phyloP scores from a whole-genome alignment of 2,329 filamentous ascomycete species.

The Sphaerulina vaccinii region DNA sequence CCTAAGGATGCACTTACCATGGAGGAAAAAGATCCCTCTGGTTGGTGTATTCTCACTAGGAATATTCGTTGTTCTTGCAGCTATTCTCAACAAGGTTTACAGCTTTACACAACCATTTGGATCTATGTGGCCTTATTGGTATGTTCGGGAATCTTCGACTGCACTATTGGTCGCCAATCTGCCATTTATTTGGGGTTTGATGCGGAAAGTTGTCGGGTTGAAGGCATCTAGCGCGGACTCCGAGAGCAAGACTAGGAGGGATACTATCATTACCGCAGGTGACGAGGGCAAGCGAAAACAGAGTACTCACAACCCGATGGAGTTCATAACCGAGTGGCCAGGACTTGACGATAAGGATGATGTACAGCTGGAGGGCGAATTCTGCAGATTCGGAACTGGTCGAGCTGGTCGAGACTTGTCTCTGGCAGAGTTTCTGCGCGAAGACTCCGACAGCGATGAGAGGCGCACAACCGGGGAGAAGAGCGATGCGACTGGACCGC shows the following conservation, averaged over 20 bases:
- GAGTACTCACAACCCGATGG: slow-evolving; percentile 11
- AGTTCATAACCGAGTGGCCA: slow-evolving; percentile 12
- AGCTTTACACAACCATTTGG: slow-evolving; percentile 59
- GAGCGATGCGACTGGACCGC: background rate
- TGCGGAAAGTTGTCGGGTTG: slow-evolving; percentile 44
- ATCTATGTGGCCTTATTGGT: slow-evolving; percentile 59
- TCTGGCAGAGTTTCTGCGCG: slow-evolving; percentile 3
- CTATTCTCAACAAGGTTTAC: slow-evolving; percentile 62
- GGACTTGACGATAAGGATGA: slow-evolving; percentile 3
- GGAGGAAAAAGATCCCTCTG: slow-evolving; percentile 53
- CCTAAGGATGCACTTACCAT: slow-evolving; percentile 44
- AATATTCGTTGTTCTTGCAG: slow-evolving; percentile 56
- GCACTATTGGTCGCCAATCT: slow-evolving; percentile 62
- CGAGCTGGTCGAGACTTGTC: slow-evolving; percentile 6
- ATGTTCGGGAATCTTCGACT: slow-evolving; percentile 59
- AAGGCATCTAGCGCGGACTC: slow-evolving; percentile 9
- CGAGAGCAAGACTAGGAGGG: background rate
- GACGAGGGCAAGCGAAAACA: slow-evolving; percentile 8
- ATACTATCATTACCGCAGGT: background rate
- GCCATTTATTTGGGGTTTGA: slow-evolving; percentile 59
- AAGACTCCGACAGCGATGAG: background rate
- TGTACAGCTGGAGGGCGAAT: slow-evolving; percentile 4
- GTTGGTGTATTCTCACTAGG: slow-evolving; percentile 58
- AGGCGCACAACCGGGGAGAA: background rate
- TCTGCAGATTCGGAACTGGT: background rate